Evolutionary conservation across 768 basidiomycete genomes (phyloP).

Genomic region (Suillus plorans): DNA sequence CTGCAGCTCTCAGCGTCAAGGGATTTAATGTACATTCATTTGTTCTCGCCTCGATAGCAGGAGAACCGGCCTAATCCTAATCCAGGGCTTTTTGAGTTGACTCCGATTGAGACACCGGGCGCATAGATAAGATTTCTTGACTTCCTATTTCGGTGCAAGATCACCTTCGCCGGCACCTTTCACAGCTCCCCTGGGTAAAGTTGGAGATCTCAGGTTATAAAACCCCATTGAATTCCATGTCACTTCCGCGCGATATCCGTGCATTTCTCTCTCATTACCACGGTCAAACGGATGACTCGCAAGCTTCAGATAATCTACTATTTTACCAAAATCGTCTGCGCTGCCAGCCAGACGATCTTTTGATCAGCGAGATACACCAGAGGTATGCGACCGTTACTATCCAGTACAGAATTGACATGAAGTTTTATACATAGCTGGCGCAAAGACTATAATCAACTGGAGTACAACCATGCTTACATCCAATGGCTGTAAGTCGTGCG

Average conservation of each 20-base stretch:
- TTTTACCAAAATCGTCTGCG: constrained; percentile 61
- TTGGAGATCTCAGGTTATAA: neutral
- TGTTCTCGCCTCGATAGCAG: neutral
- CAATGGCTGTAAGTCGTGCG: constrained; percentile 68
- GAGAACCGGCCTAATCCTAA: neutral
- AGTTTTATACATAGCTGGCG: constrained; percentile 49
- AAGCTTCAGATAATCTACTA: constrained; percentile 44
- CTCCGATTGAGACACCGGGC: neutral
- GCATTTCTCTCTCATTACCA: constrained; percentile 28
- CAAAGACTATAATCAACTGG: constrained; percentile 60
- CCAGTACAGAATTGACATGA: neutral
- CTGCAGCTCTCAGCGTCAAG: neutral
- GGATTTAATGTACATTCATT: neutral
- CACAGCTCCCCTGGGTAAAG: neutral
- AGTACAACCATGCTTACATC: constrained; percentile 70
- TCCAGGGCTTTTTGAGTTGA: neutral
- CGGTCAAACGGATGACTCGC: constrained; percentile 6
- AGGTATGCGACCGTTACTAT: constrained; percentile 37
- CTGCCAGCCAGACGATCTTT: constrained; percentile 60
- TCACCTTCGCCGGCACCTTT: neutral
- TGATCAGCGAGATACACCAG: constrained; percentile 63
- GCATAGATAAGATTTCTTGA: neutral
- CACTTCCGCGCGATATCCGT: constrained; percentile 22
- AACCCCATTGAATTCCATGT: neutral
- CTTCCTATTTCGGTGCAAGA: neutral